Evolutionary conservation across 805 yeast genomes (phyloP).

Genomic region (Lipomyces orientalis): DNA sequence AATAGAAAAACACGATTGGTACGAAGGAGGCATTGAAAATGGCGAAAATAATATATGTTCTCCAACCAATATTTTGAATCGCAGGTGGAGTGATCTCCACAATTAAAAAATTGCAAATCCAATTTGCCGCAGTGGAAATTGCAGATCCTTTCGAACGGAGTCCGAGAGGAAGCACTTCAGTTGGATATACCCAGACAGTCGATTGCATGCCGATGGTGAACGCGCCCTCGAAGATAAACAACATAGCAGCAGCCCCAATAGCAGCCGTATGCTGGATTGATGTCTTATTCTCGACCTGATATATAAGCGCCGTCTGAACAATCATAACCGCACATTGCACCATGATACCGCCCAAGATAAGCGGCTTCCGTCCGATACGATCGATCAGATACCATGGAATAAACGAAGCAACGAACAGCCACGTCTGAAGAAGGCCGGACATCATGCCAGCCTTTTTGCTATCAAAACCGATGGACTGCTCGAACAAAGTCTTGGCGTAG

Average conservation of each 20-base stretch:
- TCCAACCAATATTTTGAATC: slow-evolving; percentile 56
- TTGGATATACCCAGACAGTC: slow-evolving; percentile 26
- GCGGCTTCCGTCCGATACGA: slow-evolving; percentile 61
- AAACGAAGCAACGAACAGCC: slow-evolving; percentile 54
- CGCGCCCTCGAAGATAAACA: slow-evolving; percentile 27
- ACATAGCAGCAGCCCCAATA: slow-evolving; percentile 30
- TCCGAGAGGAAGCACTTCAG: slow-evolving; percentile 24
- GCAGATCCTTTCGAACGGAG: slow-evolving; percentile 16
- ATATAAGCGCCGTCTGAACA: slow-evolving; percentile 21
- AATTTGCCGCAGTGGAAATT: slow-evolving; percentile 21
- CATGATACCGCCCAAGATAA: slow-evolving; percentile 29
- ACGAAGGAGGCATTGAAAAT: slow-evolving; percentile 48
- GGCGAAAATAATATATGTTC: slow-evolving; percentile 66
- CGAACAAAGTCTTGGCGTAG: slow-evolving; percentile 53
- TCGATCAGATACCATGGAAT: slow-evolving; percentile 67
- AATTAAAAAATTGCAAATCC: slow-evolving; percentile 23
- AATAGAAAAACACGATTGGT: slow-evolving; percentile 16
- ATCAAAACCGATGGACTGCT: slow-evolving; percentile 20
- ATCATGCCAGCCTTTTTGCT: slow-evolving; percentile 16
- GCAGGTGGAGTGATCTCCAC: slow-evolving; percentile 58
- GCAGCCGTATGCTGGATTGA: slow-evolving; percentile 11
- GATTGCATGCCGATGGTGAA: slow-evolving; percentile 30
- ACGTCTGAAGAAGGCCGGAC: slow-evolving; percentile 25
- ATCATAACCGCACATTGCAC: slow-evolving; percentile 23
- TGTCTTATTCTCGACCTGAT: slow-evolving; percentile 26